Base-by-base conservation (phyloP, 2,329 filamentous ascomycete genomes). In the Neonectria neomacrospora region DNA sequence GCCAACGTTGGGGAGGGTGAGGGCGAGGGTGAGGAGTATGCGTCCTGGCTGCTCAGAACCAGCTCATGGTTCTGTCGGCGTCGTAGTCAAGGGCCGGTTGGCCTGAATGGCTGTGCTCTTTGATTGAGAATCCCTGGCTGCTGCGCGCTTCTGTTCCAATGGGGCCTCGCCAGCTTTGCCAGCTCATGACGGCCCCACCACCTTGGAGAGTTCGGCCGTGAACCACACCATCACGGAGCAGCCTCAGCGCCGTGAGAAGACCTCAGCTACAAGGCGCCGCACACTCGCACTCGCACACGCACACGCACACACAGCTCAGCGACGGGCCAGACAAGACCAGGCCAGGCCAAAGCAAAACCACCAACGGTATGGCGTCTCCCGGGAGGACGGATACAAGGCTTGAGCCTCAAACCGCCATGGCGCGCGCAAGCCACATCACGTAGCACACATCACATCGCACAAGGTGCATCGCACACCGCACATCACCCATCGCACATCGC, bases 361-460 rank as follows among this genome's bases (percentile, higher is more conserved):
- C 22, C 53, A 39, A 50, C 42, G 32, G 45, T 52, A 54, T 55
- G 58, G 45, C 48, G 60, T 54, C 58, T 48, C 61, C 54, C 42
- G 59, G 55, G 55, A 57, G 28, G 16, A 61, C 30, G 60, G 58
- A 63, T 59, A 47, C 54, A 53, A 51, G 52, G 52, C 64, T 37
- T 70, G 69, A 71, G 69, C 61, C 64, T 72, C 62, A 72, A 68
- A 65, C 58, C 57, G 50, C 47, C 54, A 58, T 57, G 57, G 63
- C 34, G 47, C 28, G 37, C 51, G 54, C 61, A 51, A 63, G 60
- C 52, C 58, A 61, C 58, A 37, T 37, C 34, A 54, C 56, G 37
- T 45, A 54, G 30, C 30, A 32, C 30, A 32, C 11, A 32, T 32
- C 30, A 32, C 30, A 32, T 32, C 32, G 32, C 30, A 12, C 30